phyloP scores from a whole-genome alignment of 352 stramenopile genomes.

The Phytophthora sp. region DNA sequence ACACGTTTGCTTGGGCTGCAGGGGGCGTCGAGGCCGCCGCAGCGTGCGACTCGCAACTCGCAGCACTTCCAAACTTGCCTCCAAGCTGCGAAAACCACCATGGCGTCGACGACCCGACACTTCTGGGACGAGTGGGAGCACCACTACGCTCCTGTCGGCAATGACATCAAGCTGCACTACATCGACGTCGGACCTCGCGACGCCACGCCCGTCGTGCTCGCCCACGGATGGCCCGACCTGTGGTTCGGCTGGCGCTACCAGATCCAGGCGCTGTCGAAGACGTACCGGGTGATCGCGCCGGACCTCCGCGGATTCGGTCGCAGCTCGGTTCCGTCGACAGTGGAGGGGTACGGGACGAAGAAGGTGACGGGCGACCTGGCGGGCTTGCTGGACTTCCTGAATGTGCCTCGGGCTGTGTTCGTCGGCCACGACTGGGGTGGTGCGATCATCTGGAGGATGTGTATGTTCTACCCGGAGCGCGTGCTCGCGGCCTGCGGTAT shows the following conservation, averaged over 20 bases:
- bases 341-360: slow-evolving; percentile 55
- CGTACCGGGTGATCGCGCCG: slow-evolving; percentile 63
- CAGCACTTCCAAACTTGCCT: slow-evolving; percentile 12
- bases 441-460: slow-evolving; percentile 63
- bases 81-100: slow-evolving; percentile 19
- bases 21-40: no score
- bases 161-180: slow-evolving; percentile 59
- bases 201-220: slow-evolving; percentile 58
- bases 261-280: slow-evolving; percentile 57
- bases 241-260: slow-evolving; percentile 77
- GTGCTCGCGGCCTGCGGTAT: slow-evolving; percentile 55
- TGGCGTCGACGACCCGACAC: slow-evolving; percentile 5
- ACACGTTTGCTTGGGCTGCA: not conserved
- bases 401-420: slow-evolving; percentile 68
- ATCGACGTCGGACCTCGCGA: slow-evolving; percentile 61
- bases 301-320: slow-evolving; percentile 62
- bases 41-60: not conserved
- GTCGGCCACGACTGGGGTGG: slow-evolving; percentile 77
- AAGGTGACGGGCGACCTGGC: slow-evolving; percentile 55
- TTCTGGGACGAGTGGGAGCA: slow-evolving; percentile 31
- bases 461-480: slow-evolving; percentile 60
- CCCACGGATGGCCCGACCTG: slow-evolving; percentile 75
- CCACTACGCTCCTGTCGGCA: slow-evolving; percentile 30
- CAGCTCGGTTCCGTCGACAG: slow-evolving; percentile 48
- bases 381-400: slow-evolving; percentile 55